phyloP scores from a whole-genome alignment of 2,329 filamentous ascomycete species.

The Microascus cirrosus region DNA sequence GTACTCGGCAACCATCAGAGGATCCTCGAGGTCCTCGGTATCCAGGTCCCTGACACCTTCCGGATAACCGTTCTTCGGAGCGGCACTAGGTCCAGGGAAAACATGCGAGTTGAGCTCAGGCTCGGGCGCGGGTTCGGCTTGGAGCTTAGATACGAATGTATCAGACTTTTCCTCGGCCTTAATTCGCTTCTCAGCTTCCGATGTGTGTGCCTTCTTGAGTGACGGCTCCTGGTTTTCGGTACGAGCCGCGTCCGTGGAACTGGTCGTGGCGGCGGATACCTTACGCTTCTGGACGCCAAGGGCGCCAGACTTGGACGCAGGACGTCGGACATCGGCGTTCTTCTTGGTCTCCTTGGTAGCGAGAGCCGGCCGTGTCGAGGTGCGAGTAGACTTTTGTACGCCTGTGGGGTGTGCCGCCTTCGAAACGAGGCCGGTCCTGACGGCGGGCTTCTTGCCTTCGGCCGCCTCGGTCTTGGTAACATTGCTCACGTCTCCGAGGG shows the following conservation, averaged over 20 bases:
- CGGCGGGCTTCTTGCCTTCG: constrained; percentile 63
- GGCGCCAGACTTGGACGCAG: constrained; percentile 60
- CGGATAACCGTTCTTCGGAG: constrained; percentile 7
- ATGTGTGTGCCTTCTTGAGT: constrained; percentile 50
- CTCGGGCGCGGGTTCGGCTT: constrained; percentile 16
- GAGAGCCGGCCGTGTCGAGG: constrained; percentile 51
- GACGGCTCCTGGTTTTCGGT: constrained; percentile 38
- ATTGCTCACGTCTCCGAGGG: constrained; percentile 92
- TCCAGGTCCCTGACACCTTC: constrained; percentile 57
- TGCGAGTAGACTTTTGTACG: constrained; percentile 59
- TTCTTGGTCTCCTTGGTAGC: constrained; percentile 60
- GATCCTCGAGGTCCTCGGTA: constrained; percentile 80
- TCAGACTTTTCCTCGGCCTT: constrained; percentile 18
- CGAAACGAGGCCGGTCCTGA: constrained; percentile 59
- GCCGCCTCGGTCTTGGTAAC: constrained; percentile 65
- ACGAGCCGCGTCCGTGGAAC: constrained; percentile 5
- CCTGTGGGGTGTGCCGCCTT: constrained; percentile 76
- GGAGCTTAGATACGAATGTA: constrained; percentile 12
- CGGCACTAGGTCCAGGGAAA: neutral
- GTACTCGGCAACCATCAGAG: constrained; percentile 96
- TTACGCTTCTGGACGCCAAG: constrained; percentile 62
- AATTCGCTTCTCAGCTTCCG: constrained; percentile 38
- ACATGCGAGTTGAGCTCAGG: neutral
- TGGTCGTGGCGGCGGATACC: constrained; percentile 35
- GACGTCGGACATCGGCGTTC: constrained; percentile 49